Conservation (phyloP, 164 flowering plant species). For the Houttuynia cordata region DNA sequence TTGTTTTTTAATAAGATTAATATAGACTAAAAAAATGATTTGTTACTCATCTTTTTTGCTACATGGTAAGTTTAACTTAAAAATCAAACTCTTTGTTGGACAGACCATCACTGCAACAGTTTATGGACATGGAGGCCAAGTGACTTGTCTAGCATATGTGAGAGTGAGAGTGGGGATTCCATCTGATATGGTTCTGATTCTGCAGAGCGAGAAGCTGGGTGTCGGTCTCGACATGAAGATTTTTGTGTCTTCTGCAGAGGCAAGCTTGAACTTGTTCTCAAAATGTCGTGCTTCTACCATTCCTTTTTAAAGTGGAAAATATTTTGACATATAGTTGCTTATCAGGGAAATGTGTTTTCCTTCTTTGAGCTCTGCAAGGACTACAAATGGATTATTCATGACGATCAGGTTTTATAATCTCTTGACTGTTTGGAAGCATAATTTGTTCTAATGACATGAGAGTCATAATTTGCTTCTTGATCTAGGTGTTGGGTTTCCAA, state of each 20-base stretch:
- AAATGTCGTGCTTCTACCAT: too few species aligned
- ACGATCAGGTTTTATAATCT: constrained; percentile 44
- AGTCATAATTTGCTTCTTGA: background rate
- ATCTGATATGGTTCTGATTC: constrained; percentile 42
- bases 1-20: background rate
- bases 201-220: constrained; percentile 63
- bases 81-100: constrained; percentile 3
- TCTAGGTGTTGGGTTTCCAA: constrained; percentile 50
- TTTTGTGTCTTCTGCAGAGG: constrained; percentile 56
- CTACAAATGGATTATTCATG: constrained; percentile 69
- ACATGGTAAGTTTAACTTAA: background rate
- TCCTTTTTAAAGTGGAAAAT: background rate
- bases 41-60: background rate
- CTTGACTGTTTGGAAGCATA: background rate
- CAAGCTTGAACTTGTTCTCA: constrained; percentile 11
- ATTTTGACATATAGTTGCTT: background rate
- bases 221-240: constrained; percentile 71
- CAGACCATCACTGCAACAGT: constrained; percentile 57
- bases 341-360: constrained; percentile 78
- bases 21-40: too few species aligned
- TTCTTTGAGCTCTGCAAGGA: constrained; percentile 80
- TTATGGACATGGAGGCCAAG: constrained; percentile 34
- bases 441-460: too few species aligned
- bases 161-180: constrained; percentile 63
- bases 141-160: constrained; percentile 56